These are phyloP conservation scores for Mycena haematopus DNA, from an alignment of 768 basidiomycete species.

Conservation along the genomic window DNA sequence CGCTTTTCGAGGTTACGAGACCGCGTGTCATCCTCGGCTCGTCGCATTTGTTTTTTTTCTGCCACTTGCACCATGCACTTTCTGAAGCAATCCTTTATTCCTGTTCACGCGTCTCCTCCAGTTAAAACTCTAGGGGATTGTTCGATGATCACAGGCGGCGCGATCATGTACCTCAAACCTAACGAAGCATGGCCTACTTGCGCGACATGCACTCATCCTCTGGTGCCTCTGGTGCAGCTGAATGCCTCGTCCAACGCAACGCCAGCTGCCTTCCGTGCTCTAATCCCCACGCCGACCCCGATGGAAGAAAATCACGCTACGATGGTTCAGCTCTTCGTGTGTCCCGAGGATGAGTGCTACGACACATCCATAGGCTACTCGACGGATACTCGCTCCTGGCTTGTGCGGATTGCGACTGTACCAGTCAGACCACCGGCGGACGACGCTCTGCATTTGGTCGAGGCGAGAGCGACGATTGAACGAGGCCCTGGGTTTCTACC, in stretches of 20 bases:
- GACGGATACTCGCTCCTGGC: slow-evolving; percentile 23
- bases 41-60: not conserved
- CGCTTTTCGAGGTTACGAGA: not conserved
- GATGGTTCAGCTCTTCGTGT: slow-evolving; percentile 28
- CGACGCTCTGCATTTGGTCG: not conserved
- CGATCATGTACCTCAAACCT: slow-evolving; percentile 1
- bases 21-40: not conserved
- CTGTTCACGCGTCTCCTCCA: not conserved
- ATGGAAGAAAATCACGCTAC: slow-evolving; percentile 2
- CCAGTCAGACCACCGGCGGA: not conserved
- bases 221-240: slow-evolving; percentile 24
- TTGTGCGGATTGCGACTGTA: slow-evolving; percentile 27
- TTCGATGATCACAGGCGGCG: slow-evolving; percentile 12
- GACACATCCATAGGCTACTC: slow-evolving; percentile 10
- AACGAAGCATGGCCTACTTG: slow-evolving; percentile 20
- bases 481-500: slow-evolving; percentile 19
- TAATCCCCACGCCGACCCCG: slow-evolving; percentile 3
- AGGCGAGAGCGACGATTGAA: slow-evolving; percentile 8
- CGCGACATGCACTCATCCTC: slow-evolving; percentile 21
- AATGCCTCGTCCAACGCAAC: slow-evolving; percentile 23
- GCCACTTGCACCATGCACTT: not conserved
- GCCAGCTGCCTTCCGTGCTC: not conserved
- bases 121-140: not conserved
- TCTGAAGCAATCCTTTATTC: not conserved
- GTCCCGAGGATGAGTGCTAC: slow-evolving; percentile 18